phyloP scores from a whole-genome alignment of 257 asterid genomes.

The Solanum acaule region DNA sequence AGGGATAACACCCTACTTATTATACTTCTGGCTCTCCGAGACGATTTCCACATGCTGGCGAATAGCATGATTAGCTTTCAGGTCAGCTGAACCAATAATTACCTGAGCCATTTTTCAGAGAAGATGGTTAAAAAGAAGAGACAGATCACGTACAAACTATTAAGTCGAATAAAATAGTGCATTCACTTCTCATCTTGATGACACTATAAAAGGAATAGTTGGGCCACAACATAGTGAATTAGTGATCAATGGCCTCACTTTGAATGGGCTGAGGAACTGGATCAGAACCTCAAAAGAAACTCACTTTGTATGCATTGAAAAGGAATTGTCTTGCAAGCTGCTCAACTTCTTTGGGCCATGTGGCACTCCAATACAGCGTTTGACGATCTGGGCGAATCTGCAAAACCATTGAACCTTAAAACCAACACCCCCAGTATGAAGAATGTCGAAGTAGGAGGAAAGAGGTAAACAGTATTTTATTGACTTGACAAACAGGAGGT shows the following conservation, averaged over 20 bases:
- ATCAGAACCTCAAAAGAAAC: conserved; percentile 4
- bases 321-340: conserved; percentile 80
- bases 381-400: conserved; percentile 99
- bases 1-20: conserved; percentile 42
- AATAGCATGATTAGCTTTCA: conserved; percentile 97
- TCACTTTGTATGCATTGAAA: conserved; percentile 72
- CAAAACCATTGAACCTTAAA: conserved; percentile 5
- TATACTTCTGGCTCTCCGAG: conserved; percentile 82
- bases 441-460: neutral
- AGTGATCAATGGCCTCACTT: neutral
- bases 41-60: conserved; percentile 84
- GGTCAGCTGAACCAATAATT: conserved; percentile 72
- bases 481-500: neutral
- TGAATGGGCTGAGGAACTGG: neutral
- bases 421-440: conserved; percentile 3
- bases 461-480: neutral
- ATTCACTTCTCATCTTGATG: neutral
- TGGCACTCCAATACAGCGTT: conserved; percentile 98
- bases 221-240: neutral
- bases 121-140: neutral
- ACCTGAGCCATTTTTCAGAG: conserved; percentile 41
- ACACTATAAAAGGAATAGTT: neutral
- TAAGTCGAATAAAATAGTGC: neutral
- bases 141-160: neutral
- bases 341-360: conserved; percentile 99